Base-by-base conservation (phyloP, 495 filamentous ascomycete genomes). In the Neurospora sp. region DNA sequence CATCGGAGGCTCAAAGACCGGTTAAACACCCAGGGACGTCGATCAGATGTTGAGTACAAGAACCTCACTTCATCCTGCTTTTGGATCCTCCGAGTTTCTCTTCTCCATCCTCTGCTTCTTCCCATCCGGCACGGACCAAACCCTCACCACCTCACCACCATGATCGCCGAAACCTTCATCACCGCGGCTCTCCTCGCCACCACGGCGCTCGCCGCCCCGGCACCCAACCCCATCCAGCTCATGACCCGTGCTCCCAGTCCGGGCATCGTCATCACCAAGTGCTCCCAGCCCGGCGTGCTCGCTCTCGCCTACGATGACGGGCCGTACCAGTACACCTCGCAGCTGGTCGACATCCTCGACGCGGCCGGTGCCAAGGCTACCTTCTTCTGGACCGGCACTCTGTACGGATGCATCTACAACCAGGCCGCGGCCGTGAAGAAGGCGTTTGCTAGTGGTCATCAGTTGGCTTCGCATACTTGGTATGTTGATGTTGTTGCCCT, bases 261-360 rank as follows among this genome's bases (percentile, higher is more conserved):
- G 1, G 84, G 84, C 10, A 76, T 77, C 37, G 81, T 86, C 46
- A 83, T 85, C 71, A 81, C 77, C 35, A 79, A 82, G 66, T 86
- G 84, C 79, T 74, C 75, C 70, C 78, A 77, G 72, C 81, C 84
- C 1, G 83, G 83, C 37, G 78, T 83, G 73, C 78, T 86, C 14
- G 82, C 83, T 3, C 75, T 86, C 48, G 93, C 92, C 0, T 94
- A 88, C 78, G 92, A 94, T 71, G 92, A 94, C 76, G 92, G 92
- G 1, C 91, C 92, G 10, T 90, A 89, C 69, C 81, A 86, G 40
- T 93, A 91, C 80, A 94, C 92, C 0, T 79, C 78, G 9, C 84
- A 88, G 70, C 84, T 94, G 35, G 83, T 94, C 38, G 88, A 93
- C 77, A 80, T 91, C 44, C 86, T 94, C 39, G 87, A 88, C 69